phyloP scores from a whole-genome alignment of 768 basidiomycete species.

The Suillus ampliporus region DNA sequence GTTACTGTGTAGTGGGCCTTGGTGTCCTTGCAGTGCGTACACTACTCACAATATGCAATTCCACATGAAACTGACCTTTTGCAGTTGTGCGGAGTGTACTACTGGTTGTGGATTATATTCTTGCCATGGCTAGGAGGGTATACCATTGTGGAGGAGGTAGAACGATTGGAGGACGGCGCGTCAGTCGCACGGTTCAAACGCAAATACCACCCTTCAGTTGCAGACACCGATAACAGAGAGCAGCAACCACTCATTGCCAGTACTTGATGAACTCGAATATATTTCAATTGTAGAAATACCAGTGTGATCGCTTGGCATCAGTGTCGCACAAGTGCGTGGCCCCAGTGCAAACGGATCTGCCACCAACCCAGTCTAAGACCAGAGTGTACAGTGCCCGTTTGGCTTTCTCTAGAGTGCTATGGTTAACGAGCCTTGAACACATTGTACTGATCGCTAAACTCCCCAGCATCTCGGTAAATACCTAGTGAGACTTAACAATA shows the following conservation, averaged over 20 bases:
- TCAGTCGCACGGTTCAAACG: slow-evolving; percentile 40
- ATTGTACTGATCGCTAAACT: neutral
- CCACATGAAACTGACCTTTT: slow-evolving; percentile 4
- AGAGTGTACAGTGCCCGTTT: too few species aligned
- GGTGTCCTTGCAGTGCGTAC: slow-evolving; percentile 30
- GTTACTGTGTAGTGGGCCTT: slow-evolving; percentile 35
- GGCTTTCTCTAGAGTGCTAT: too few species aligned
- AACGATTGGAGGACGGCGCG: slow-evolving; percentile 43
- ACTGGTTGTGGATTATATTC: slow-evolving; percentile 47
- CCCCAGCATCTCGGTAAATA: neutral
- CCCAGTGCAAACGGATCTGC: neutral
- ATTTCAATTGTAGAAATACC: neutral
- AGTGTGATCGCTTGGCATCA: neutral
- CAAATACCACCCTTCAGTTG: neutral
- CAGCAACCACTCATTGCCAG: neutral
- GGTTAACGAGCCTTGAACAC: too few species aligned
- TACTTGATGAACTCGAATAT: neutral
- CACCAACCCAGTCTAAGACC: neutral
- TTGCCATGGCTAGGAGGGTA: slow-evolving; percentile 51
- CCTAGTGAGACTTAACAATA: neutral
- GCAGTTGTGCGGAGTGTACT: slow-evolving; percentile 32
- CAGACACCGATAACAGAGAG: neutral
- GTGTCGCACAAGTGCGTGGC: neutral
- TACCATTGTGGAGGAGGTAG: slow-evolving; percentile 53
- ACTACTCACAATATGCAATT: too few species aligned